phyloP scores from a whole-genome alignment of 2,329 filamentous ascomycete genomes.

The Ascochyta rabiei region DNA sequence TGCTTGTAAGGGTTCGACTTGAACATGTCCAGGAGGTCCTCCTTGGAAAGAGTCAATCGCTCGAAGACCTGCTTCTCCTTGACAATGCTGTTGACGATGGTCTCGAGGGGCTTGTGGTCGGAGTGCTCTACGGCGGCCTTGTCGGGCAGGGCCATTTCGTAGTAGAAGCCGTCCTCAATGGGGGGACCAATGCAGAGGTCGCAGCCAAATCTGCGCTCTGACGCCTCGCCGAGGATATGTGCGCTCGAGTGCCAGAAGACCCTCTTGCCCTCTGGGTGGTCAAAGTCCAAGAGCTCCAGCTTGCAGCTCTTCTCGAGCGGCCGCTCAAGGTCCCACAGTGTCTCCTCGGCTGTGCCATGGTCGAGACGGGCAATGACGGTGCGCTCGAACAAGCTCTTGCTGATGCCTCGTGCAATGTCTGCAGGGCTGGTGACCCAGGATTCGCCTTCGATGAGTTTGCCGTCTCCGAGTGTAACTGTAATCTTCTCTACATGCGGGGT shows the following conservation, averaged over 20 bases:
- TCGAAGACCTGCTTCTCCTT: conserved; percentile 98
- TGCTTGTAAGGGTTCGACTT: conserved; percentile 98
- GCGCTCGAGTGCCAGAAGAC: conserved; percentile 99
- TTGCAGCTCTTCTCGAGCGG: conserved; percentile 87
- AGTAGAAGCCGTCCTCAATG: conserved; percentile 92
- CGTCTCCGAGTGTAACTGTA: conserved; percentile 74
- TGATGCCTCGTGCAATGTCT: conserved; percentile 77
- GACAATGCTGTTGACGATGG: conserved; percentile 79
- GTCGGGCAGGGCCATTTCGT: conserved; percentile 87
- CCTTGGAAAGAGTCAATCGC: conserved; percentile 85
- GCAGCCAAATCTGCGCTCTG: conserved; percentile 88
- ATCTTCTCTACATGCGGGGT: conserved; percentile 62
- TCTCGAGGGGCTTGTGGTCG: conserved; percentile 87
- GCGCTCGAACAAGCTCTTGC: conserved; percentile 82
- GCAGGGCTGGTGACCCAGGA: conserved; percentile 92
- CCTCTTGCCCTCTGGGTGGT: conserved; percentile 77
- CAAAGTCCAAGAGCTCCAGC: conserved; percentile 84
- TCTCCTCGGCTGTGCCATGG: conserved; percentile 73
- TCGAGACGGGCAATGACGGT: conserved; percentile 87
- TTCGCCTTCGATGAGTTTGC: conserved; percentile 73
- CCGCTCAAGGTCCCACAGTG: conserved; percentile 88
- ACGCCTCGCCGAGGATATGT: conserved; percentile 93
- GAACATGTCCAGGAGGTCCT: conserved; percentile 94
- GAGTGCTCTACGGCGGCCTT: conserved; percentile 71
- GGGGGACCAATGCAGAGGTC: conserved; percentile 93